Evolutionary conservation across 331 rosid species (phyloP).

Genomic region (Saraca asoca): DNA sequence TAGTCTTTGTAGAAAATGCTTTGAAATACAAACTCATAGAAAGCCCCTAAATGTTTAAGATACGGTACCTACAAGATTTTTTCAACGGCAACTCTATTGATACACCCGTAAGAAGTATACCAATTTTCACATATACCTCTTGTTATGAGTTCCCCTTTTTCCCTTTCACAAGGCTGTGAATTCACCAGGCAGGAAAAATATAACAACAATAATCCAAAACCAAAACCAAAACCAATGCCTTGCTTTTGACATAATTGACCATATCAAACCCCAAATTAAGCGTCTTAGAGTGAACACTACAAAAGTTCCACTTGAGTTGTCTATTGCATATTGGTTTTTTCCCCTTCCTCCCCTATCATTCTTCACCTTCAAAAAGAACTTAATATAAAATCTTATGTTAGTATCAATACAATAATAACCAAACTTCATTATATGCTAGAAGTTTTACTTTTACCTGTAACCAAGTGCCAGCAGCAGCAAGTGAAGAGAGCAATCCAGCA

Average conservation of each 20-base stretch:
- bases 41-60: not conserved
- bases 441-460: slow-evolving; percentile 58
- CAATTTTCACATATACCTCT: slow-evolving; percentile 17
- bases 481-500: slow-evolving; percentile 88
- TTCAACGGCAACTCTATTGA: not conserved
- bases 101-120: slow-evolving; percentile 16
- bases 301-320: not conserved
- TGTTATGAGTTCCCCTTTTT: slow-evolving; percentile 19
- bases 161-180: not conserved
- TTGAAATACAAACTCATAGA: not conserved
- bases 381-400: too few species aligned
- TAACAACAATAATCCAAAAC: not conserved
- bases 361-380: not conserved
- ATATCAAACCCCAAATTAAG: slow-evolving; percentile 5
- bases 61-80: not conserved
- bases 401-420: too few species aligned
- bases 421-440: too few species aligned
- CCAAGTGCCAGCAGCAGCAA: slow-evolving; percentile 99
- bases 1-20: not conserved
- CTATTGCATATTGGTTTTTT: not conserved
- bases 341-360: not conserved
- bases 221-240: not conserved
- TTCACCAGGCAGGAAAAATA: not conserved
- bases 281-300: not conserved
- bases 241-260: not conserved